Evolutionary conservation across 495 filamentous ascomycete genomes (phyloP), one percentile per base, ranked within the genome.

Genomic region (Pyronema omphalodes): DNA sequence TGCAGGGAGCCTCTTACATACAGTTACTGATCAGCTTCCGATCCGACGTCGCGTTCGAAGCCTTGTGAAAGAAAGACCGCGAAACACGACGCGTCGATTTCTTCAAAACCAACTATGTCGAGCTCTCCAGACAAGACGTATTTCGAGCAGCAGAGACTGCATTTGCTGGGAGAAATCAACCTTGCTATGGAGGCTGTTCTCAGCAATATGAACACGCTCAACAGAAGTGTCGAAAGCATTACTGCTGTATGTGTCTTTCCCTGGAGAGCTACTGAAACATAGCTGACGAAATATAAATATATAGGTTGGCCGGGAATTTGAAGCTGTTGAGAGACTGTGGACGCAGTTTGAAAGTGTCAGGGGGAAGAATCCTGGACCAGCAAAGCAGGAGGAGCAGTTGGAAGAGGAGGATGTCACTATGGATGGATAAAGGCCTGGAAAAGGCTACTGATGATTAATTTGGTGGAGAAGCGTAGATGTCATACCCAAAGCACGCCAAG

Each of bases 281-380:
- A 37, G 45, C 17, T 53, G 37, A 52, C 35, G 48, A 40, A 29
- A 5, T 29, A 5, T 29, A 41, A 18, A 18, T 19, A 14, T n/a
- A 12, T 45, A 88, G 84, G 85, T 98, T 29, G 91, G 91, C 7
- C 95, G 94, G 65, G 91, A 98, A 62, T 96, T 98, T 66, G 78
- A 83, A n/a, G 86, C 84, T 7, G 91, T 98, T 14, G 91, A 98
- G 68, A 86, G 86, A 23, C 75, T 98, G 36, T 98, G 91, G 91
- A 88, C 83, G 36, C 86, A 93, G 55, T 98, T 98, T 63, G 91
- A 98, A 73, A 82, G 82, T 53, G 88, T 95, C 57, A 96, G 95
- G 89, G 86, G 79, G 14, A 82, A 80, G 57, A 81, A 29, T 29
- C 23, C 23, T 29, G 23, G 23, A 29, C 23, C 71, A 0, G 79